Evolutionary conservation across 1,139 yeast species (phyloP), one percentile per base, ranked within the genome.

Genomic region (Yamadazyma friedrichii): DNA sequence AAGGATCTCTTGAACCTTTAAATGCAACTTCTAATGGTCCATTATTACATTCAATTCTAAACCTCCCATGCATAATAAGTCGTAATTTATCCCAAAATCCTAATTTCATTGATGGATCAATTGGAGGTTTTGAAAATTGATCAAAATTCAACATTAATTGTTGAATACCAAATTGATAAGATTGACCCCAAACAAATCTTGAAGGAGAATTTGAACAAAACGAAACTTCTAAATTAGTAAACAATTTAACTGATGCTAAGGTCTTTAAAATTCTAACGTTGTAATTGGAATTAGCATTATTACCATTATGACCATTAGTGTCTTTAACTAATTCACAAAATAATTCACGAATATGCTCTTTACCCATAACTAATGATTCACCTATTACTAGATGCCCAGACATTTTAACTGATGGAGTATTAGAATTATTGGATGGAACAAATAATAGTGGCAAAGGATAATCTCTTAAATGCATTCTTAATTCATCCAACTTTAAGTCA

Each of bases 151-250:
- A 67, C 84, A 87, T 86, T 1, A 83, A 74, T 50, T 88, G 93
- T 50, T 88, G 91, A 31, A 91, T 75, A 1, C 89, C 94, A 31
- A 95, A 91, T 52, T 83, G 88, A 54, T 83, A 84, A 0, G 89
- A 84, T 29, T 84, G 82, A 24, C 96, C 95, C 95, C 96, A 89
- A 0, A 88, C 80, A 33, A 88, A 80, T 29, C 87, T 67, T 0
- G 94, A 79, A 0, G 93, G 82, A 8, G 62, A 59, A 15, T 69
- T 65, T 0, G 95, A 76, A 42, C 73, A 69, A 32, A 86, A 71
- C 12, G 67, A 70, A 45, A 87, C 71, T 10, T 67, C 62, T 48
- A 88, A 58, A 43, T 82, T 82, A 0, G 89, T 76, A 54, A 70
- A 88, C 42, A 86, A 64, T 56, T 91, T 89, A 33, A 88, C 82